phyloP scores from a whole-genome alignment of 225 moss, liverwort and hornwort species.

The Physcomitrium patens region DNA sequence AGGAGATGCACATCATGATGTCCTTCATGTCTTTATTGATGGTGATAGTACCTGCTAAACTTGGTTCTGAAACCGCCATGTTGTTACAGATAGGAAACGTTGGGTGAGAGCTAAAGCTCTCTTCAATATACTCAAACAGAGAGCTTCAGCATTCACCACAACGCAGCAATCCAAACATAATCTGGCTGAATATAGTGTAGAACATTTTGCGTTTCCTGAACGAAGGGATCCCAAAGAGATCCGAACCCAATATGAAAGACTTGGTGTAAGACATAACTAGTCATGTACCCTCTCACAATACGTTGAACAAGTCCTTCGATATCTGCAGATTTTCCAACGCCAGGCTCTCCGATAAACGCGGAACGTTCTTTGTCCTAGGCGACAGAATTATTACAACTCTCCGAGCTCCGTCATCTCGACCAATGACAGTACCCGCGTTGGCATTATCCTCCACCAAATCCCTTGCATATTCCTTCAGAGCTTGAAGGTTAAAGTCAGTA shows the following conservation, averaged over 20 bases:
- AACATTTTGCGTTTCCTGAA: too few species aligned
- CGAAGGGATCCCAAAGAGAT: too few species aligned
- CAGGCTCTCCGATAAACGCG: conserved; percentile 61
- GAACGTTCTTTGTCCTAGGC: neutral
- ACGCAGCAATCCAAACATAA: too few species aligned
- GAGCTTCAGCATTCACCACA: too few species aligned
- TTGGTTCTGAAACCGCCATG: too few species aligned
- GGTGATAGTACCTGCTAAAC: too few species aligned
- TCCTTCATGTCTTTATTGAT: conserved; percentile 93
- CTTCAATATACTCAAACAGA: too few species aligned
- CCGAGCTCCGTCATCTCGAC: neutral
- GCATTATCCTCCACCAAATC: conserved; percentile 62
- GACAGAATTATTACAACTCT: neutral
- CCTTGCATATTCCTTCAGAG: conserved; percentile 62
- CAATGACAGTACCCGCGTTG: neutral
- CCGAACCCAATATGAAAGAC: too few species aligned
- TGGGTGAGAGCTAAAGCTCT: too few species aligned
- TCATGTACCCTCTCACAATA: conserved; percentile 63
- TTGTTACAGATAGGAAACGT: too few species aligned
- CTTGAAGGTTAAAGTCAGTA: conserved; percentile 58
- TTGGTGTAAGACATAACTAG: conserved; percentile 12
- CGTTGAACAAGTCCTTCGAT: conserved; percentile 36
- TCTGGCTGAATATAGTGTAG: too few species aligned
- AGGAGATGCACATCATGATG: conserved; percentile 87
- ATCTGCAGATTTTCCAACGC: conserved; percentile 62